phyloP scores from a whole-genome alignment of 805 yeast species.

The Pichia thaimueangensis region DNA sequence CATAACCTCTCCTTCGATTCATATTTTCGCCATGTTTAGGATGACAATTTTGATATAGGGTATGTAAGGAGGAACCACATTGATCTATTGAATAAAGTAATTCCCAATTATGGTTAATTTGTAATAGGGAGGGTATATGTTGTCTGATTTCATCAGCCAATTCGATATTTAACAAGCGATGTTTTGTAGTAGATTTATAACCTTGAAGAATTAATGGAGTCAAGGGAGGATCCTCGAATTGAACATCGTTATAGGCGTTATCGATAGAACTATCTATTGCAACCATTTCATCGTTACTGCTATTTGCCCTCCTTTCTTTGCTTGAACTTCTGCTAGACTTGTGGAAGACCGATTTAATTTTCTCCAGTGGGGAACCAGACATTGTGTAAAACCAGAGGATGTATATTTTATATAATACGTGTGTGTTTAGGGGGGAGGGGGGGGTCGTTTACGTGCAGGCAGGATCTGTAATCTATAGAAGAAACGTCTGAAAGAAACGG shows the following conservation, averaged over 20 bases:
- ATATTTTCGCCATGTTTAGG: constrained; percentile 37
- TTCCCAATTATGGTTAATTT: constrained; percentile 71
- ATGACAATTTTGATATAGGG: constrained; percentile 56
- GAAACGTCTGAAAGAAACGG: no score
- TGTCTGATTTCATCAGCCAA: constrained; percentile 70
- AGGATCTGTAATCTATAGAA: no score
- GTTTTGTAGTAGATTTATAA: constrained; percentile 50
- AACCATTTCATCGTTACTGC: background rate
- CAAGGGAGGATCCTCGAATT: constrained; percentile 34
- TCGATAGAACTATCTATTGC: background rate
- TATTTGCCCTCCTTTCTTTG: background rate
- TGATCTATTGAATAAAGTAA: constrained; percentile 82
- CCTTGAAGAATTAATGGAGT: constrained; percentile 56
- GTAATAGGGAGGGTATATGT: constrained; percentile 72
- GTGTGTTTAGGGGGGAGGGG: no score
- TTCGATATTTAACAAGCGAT: constrained; percentile 45
- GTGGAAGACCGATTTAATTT: constrained; percentile 5
- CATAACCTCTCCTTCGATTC: constrained; percentile 49
- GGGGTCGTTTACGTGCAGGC: no score
- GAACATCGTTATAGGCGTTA: background rate
- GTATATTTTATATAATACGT: no score
- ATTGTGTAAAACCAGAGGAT: constrained; percentile 1
- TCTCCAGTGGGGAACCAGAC: constrained; percentile 6
- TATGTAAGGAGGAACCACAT: constrained; percentile 81
- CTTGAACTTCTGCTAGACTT: background rate